Conservation (phyloP, 2,329 filamentous ascomycete genomes). For the Sordariomycetes sp. region DNA sequence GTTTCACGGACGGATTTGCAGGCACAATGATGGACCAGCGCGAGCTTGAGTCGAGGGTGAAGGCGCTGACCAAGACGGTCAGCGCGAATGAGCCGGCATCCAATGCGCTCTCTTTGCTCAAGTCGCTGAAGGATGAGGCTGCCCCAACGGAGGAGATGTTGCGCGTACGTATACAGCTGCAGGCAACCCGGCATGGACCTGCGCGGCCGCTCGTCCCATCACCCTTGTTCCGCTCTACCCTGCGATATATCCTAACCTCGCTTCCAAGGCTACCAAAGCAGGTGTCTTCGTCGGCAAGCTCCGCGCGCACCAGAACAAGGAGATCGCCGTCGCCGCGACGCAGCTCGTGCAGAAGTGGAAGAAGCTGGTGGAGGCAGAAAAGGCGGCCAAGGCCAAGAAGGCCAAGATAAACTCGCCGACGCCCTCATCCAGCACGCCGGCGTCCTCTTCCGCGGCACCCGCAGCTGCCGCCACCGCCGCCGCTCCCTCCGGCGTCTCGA, state of each 20-base stretch:
- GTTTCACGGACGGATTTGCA: neutral
- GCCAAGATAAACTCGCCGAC: slow-evolving; percentile 25
- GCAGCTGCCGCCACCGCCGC: slow-evolving; percentile 1
- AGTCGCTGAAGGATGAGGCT: slow-evolving; percentile 67
- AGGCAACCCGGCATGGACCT: neutral
- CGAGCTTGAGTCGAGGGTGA: slow-evolving; percentile 65
- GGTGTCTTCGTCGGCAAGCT: slow-evolving; percentile 81
- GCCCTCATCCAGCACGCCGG: slow-evolving; percentile 22
- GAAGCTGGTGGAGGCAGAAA: slow-evolving; percentile 57
- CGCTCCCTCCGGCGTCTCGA: slow-evolving; percentile 18
- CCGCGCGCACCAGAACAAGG: slow-evolving; percentile 63
- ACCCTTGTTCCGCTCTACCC: neutral
- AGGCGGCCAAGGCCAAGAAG: slow-evolving; percentile 31
- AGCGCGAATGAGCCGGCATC: slow-evolving; percentile 59
- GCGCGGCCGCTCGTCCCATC: neutral
- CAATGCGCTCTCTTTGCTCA: slow-evolving; percentile 61
- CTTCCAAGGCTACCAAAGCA: slow-evolving; percentile 61
- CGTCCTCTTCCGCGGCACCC: slow-evolving; percentile 10
- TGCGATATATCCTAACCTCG: slow-evolving; percentile 5
- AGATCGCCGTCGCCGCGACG: slow-evolving; percentile 62
- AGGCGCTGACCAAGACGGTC: slow-evolving; percentile 69
- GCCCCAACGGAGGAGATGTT: slow-evolving; percentile 81
- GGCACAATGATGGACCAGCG: slow-evolving; percentile 55
- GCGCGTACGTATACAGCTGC: slow-evolving; percentile 41
- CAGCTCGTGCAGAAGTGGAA: slow-evolving; percentile 86